A percentile compares a stretch with the other conserved stretches of the same genome.
Evolutionary conservation across 139 green algal genomes (phyloP).

Genomic region (Chara braunii): DNA sequence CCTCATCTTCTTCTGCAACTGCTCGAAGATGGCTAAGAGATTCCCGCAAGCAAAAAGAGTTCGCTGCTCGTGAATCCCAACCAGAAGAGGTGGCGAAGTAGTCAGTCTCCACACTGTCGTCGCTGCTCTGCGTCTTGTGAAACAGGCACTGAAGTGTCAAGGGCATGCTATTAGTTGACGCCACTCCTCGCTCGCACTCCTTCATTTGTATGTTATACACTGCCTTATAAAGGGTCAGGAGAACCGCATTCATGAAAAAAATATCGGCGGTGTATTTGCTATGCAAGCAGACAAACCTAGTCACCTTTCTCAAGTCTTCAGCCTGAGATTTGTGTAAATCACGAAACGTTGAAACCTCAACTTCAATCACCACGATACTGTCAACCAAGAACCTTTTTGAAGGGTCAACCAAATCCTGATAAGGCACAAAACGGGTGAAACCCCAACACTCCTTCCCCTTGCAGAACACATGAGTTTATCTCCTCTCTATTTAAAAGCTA

Average conservation of each 20-base stretch:
- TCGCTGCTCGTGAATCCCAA: conserved; percentile 80
- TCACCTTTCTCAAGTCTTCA: conserved; percentile 89
- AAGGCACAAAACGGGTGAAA: conserved; percentile 65
- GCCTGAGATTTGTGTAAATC: too few species aligned
- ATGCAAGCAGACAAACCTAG: conserved; percentile 88
- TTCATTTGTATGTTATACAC: conserved; percentile 91
- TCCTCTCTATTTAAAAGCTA: background rate
- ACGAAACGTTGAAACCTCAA: background rate
- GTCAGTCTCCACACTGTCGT: conserved; percentile 69
- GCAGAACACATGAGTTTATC: conserved; percentile 56
- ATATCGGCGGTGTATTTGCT: conserved; percentile 91
- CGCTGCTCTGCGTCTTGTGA: conserved; percentile 81
- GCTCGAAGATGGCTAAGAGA: conserved; percentile 83
- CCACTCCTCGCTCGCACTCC: conserved; percentile 33
- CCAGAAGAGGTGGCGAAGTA: conserved; percentile 89
- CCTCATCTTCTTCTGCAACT: conserved; percentile 97
- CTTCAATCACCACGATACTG: conserved; percentile 50
- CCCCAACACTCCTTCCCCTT: conserved; percentile 63
- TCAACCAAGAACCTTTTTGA: conserved; percentile 54
- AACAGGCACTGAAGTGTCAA: conserved; percentile 92
- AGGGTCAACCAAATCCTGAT: conserved; percentile 48
- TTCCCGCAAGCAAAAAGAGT: conserved; percentile 87
- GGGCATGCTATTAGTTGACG: conserved; percentile 60
- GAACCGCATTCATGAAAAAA: conserved; percentile 95
- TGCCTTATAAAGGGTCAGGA: conserved; percentile 81